These are phyloP conservation scores for Aureococcus anophagefferens DNA, from an alignment of 108 stramenopile species.

Conservation along the genomic window DNA sequence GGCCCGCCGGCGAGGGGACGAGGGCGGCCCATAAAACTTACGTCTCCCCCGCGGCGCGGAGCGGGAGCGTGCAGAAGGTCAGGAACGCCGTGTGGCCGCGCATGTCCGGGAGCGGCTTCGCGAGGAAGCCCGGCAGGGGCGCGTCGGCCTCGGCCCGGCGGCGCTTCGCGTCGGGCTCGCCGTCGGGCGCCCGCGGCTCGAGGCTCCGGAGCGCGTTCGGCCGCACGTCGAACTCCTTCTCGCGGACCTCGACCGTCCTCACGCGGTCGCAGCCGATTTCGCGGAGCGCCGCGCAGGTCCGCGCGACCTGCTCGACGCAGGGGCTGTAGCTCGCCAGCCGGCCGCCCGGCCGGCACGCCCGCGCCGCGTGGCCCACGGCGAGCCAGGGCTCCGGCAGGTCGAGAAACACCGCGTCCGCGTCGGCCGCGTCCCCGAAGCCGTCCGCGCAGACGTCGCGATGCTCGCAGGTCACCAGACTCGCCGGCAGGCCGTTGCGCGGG, in stretches of 20 bases:
- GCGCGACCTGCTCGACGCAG: slow-evolving; percentile 88
- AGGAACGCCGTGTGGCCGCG: slow-evolving; percentile 93
- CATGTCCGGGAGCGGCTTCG: slow-evolving; percentile 50
- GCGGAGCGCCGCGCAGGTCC: slow-evolving; percentile 45
- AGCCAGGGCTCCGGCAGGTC: slow-evolving; percentile 90
- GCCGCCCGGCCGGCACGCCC: slow-evolving; percentile 56
- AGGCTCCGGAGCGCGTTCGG: slow-evolving; percentile 37
- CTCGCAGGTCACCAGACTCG: slow-evolving; percentile 56
- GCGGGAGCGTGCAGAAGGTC: slow-evolving; percentile 70
- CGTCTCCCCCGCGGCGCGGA: too few relatives aligned
- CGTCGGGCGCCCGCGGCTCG: background rate
- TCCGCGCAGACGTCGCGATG: slow-evolving; percentile 68
- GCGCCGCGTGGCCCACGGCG: slow-evolving; percentile 70
- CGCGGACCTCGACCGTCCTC: slow-evolving; percentile 71
- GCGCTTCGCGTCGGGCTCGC: background rate
- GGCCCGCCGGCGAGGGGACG: too few relatives aligned
- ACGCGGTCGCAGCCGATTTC: slow-evolving; percentile 64
- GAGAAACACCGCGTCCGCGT: slow-evolving; percentile 78
- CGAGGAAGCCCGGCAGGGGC: background rate
- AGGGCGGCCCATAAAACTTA: too few relatives aligned
- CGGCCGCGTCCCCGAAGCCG: background rate
- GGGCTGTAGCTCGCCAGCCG: slow-evolving; percentile 77
- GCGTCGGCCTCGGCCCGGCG: background rate
- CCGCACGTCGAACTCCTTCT: slow-evolving; percentile 65
- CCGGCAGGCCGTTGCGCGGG: slow-evolving; percentile 54